Evolutionary conservation across 495 filamentous ascomycete genomes (phyloP), one percentile per base, ranked within the genome.

Genomic region (Pseudoneurospora amorphoporcata): DNA sequence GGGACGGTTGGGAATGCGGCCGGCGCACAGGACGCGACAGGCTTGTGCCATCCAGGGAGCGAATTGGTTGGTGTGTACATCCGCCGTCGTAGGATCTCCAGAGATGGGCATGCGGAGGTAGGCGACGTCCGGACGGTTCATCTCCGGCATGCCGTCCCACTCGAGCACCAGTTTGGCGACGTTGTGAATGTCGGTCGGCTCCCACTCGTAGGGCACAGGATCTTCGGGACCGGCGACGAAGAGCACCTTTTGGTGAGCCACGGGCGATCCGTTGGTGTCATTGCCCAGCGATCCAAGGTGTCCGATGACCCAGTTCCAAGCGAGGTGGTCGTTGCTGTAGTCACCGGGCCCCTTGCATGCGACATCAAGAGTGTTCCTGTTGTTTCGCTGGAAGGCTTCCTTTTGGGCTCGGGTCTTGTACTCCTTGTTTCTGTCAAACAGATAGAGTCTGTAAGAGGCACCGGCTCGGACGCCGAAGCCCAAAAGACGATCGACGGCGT

Each of bases 401-500:
- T 70, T 65, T 2, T 58, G 23, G 23, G 53, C 53, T 29, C 53
- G 53, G 35, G 41, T 41, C 17, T 58, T 45, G 73, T 76, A 75
- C 16, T 68, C n/a, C 39, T 53, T 73, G 45, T 29, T 19, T 10
- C 61, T 69, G 53, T 80, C 78, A 32, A 75, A 39, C 0, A 78
- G 2, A 39, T 73, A 75, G 41, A 81, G 70, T 4, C 58, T 75
- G 74, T 80, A 79, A 0, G 65, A 61, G 9, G 77, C 70, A 8
- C 78, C 78, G 5, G 74, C 74, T 3, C 75, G 70, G 61, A 69
- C 73, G 39, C 78, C 76, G 9, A 78, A 74, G 42, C 74, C 32
- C 17, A 81, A 69, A 12, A 81, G 75, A 12, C 79, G 75, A 53
- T 78, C 76, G 19, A 81, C 75, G 2, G 79, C 79, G 68, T 81